Conservation (phyloP, 1,139 yeast genomes). For the Magnusiomyces sp. region DNA sequence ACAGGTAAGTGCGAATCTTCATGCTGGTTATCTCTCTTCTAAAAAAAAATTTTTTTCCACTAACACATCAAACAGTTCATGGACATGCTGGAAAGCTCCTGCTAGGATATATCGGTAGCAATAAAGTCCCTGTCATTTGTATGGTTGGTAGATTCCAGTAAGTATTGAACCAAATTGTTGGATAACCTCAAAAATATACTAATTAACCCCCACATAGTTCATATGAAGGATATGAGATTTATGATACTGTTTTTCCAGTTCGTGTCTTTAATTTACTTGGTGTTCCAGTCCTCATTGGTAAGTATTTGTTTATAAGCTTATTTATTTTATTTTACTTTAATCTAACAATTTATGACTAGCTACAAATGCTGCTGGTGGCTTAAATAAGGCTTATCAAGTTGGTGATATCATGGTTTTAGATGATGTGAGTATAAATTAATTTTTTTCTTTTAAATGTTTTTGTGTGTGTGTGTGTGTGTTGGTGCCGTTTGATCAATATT, state of each 20-base stretch:
- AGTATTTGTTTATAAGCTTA: not conserved
- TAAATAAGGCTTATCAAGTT: constrained; percentile 54
- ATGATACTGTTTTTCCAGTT: constrained; percentile 78
- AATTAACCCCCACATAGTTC: constrained; percentile 29
- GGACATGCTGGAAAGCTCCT: constrained; percentile 85
- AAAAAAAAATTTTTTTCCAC: not conserved
- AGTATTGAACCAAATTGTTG: constrained; percentile 10
- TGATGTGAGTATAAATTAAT: constrained; percentile 35
- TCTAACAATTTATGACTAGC: constrained; percentile 12
- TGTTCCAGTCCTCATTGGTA: constrained; percentile 48
- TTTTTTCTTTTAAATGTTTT: not conserved
- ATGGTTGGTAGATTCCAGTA: constrained; percentile 86
- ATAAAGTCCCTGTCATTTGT: constrained; percentile 72
- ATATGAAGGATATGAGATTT: constrained; percentile 81
- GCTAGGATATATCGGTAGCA: constrained; percentile 65
- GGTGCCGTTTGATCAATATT: not conserved
- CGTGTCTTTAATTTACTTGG: constrained; percentile 64
- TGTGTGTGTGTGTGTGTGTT: not conserved
- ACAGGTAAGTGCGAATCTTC: constrained; percentile 35
- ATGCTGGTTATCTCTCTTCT: not conserved
- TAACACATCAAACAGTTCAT: constrained; percentile 38
- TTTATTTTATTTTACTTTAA: not conserved
- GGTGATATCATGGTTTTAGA: constrained; percentile 88
- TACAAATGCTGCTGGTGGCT: constrained; percentile 94
- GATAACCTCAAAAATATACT: not conserved